Conservation (phyloP, 2,329 filamentous ascomycete genomes). For the Aspergillus japonicus region DNA sequence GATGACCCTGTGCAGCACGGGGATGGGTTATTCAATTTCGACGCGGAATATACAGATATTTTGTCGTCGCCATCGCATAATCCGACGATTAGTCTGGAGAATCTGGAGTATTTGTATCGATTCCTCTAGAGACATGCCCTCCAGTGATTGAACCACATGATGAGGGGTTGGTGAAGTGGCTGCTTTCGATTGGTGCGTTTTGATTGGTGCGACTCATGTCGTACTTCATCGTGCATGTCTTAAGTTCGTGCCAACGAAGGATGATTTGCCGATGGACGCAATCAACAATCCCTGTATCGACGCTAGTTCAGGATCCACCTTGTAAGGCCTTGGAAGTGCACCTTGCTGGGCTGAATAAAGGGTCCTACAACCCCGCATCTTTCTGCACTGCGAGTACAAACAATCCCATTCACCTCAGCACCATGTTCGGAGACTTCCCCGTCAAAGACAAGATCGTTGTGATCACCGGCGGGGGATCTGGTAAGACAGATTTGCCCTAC, state of each 20-base stretch:
- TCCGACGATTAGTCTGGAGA: constrained; percentile 10
- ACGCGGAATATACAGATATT: constrained; percentile 9
- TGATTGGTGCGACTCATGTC: no score
- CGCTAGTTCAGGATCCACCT: no score
- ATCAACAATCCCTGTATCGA: not conserved
- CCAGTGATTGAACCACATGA: no score
- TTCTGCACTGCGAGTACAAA: not conserved
- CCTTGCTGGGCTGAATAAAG: no score
- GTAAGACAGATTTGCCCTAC: not conserved
- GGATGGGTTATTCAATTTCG: constrained; percentile 9
- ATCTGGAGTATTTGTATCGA: constrained; percentile 15
- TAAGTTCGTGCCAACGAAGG: no score
- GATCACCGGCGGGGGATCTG: constrained; percentile 4
- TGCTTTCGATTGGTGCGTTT: no score
- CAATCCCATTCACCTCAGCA: not conserved
- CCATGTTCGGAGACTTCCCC: constrained; percentile 16
- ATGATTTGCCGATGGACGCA: not conserved
- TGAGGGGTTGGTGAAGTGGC: no score
- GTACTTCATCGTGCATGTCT: no score
- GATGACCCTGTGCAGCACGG: constrained; percentile 6
- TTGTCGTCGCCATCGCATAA: not conserved
- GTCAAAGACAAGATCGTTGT: constrained; percentile 6
- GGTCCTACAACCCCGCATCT: not conserved
- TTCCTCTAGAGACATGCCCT: constrained; percentile 2
- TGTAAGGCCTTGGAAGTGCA: no score